Percentiles rank a stretch among this genome's conserved stretches.
Evolutionary conservation across 1,139 yeast genomes (phyloP).

Genomic region (Magnusiomyces tetraspermus): DNA sequence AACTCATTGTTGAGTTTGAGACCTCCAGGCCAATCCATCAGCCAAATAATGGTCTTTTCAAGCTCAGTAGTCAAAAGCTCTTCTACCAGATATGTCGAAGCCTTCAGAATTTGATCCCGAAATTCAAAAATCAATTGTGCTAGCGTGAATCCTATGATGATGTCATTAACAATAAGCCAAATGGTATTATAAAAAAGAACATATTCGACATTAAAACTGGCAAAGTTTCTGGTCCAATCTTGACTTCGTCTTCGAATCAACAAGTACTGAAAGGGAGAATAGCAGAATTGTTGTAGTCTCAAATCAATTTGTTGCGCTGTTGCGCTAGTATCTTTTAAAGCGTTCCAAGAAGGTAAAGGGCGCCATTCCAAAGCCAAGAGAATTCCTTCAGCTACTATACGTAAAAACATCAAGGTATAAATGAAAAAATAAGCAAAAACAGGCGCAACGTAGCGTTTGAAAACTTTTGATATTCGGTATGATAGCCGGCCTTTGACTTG

Average conservation of each 20-base stretch:
- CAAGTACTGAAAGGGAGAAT: slow-evolving; percentile 72
- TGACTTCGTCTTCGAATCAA: slow-evolving; percentile 34
- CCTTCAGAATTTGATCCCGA: slow-evolving; percentile 30
- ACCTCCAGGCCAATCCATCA: slow-evolving; percentile 90
- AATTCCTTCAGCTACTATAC: slow-evolving; percentile 31
- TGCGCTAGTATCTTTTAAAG: slow-evolving; percentile 44
- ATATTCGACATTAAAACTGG: slow-evolving; percentile 48
- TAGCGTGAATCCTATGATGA: slow-evolving; percentile 59
- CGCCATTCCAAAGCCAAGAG: slow-evolving; percentile 35
- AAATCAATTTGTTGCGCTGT: slow-evolving; percentile 71
- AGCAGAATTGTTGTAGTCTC: slow-evolving; percentile 65
- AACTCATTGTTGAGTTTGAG: slow-evolving; percentile 82
- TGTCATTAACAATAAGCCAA: slow-evolving; percentile 81
- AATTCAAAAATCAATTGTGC: slow-evolving; percentile 45
- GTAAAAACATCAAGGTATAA: slow-evolving; percentile 18
- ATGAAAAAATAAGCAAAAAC: slow-evolving; percentile 14
- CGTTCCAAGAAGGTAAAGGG: slow-evolving; percentile 23
- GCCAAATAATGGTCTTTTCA: slow-evolving; percentile 51
- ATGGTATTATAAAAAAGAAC: slow-evolving; percentile 78
- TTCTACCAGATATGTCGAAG: slow-evolving; percentile 31
- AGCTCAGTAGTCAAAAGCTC: slow-evolving; percentile 36
- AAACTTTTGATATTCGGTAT: slow-evolving; percentile 12
- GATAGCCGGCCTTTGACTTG: slow-evolving; percentile 15
- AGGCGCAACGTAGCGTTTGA: slow-evolving; percentile 9
- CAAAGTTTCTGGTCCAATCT: slow-evolving; percentile 30